Evolutionary conservation across 2,329 filamentous ascomycete species (phyloP).

Genomic region (Saccharata proteae): DNA sequence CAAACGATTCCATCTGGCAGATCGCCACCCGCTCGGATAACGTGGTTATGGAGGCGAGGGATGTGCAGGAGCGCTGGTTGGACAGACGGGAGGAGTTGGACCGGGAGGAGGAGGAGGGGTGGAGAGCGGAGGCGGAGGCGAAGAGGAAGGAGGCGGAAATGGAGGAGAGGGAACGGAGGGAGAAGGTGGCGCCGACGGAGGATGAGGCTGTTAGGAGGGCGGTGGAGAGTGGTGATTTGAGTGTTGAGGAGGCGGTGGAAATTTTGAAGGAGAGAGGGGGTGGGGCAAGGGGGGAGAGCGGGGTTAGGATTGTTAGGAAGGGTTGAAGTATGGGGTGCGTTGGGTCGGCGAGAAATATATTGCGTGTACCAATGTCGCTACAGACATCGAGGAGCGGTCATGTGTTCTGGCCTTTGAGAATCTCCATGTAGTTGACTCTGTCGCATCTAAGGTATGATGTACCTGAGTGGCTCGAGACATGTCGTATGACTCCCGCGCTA

Average conservation of each 20-base stretch:
- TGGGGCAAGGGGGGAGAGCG: constrained; percentile 35
- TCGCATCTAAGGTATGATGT: too few relatives aligned
- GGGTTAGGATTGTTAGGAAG: constrained; percentile 61
- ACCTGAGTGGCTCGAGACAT: too few relatives aligned
- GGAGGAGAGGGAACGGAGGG: constrained; percentile 4
- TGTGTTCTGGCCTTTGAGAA: too few relatives aligned
- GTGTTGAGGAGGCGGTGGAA: constrained; percentile 27
- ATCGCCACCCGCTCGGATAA: constrained; percentile 70
- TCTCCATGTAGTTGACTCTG: too few relatives aligned
- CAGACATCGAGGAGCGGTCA: too few relatives aligned
- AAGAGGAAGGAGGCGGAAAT: constrained; percentile 13
- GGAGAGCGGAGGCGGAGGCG: constrained; percentile 59
- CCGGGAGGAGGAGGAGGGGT: constrained; percentile 59
- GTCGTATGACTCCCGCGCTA: too few relatives aligned
- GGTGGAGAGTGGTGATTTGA: constrained; percentile 23
- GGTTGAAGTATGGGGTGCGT: constrained; percentile 11
- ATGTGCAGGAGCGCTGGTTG: constrained; percentile 93
- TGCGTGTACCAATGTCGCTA: too few relatives aligned
- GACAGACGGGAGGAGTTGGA: constrained; percentile 84
- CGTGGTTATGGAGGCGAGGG: constrained; percentile 64
- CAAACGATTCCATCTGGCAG: constrained; percentile 95
- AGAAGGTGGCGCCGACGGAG: constrained; percentile 9
- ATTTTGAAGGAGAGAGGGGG: constrained; percentile 21
- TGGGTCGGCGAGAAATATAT: too few relatives aligned
- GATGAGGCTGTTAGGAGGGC: constrained; percentile 1